Evolutionary conservation across 2,329 filamentous ascomycete species (phyloP), one percentile per base, ranked within the genome.

Genomic region (Grosmannia penicillata): DNA sequence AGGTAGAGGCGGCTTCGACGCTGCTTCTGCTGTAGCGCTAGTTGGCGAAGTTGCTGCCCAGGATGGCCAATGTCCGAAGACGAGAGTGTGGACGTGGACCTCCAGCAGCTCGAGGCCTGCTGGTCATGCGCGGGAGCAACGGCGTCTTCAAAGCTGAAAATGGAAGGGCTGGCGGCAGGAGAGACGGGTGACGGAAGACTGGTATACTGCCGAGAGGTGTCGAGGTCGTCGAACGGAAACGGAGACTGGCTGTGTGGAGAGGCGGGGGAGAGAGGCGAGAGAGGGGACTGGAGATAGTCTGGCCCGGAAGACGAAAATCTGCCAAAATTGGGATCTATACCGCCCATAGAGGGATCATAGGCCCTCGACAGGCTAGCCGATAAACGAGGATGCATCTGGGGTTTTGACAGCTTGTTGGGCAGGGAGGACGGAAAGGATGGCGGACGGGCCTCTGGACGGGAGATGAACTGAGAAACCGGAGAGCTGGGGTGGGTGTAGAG

Each of bases 321-420:
- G 33, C 22, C n/a, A 29, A 38, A 26, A 47, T 47, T 15, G 13
- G 31, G 17, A 8, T 9, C 7, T 4, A 49, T 43, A 44, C 48
- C 53, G 37, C 51, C 57, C 43, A 53, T 54, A 47, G 49, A 48
- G 43, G 50, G 51, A 46, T 51, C 54, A 38, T 56, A 45, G 51
- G 51, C 59, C 22, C 33, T 41, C 48, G 61, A 55, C 51, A 63
- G 56, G 45, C 58, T 57, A 55, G 60, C 54, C 55, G 60, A 54
- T 38, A 55, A 53, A 53, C 55, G 56, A 45, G 55, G 62, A 39
- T 55, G 56, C 26, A 57, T 60, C 43, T 58, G 63, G 42, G 65
- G 62, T 51, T 72, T 72, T 36, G 63, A 68, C 43, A 72, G 59
- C 55, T 62, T 70, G 45, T 69, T 42, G 33, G 63, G 50, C 24